Evolutionary conservation across 192 early-diverging fungal species (phyloP).

Genomic region (Piromyces sp.): DNA sequence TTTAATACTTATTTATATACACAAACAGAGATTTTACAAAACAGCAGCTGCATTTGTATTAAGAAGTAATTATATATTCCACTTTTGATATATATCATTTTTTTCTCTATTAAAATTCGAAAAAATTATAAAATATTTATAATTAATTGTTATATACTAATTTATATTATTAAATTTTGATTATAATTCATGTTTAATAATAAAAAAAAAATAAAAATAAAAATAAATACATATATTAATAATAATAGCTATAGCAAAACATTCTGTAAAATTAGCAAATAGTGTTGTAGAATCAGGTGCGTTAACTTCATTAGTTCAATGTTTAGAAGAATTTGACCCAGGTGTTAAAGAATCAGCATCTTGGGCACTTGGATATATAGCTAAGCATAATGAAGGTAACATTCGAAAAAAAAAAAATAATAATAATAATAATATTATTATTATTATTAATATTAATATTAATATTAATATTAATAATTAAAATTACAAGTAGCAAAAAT

Average conservation of each 20-base stretch:
- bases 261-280: conserved; percentile 34
- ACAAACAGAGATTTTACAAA: conserved; percentile 33
- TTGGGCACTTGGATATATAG: conserved; percentile 44
- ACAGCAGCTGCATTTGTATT: conserved; percentile 38
- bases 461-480: too few relatives aligned
- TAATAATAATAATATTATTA: too few relatives aligned
- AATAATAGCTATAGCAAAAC: conserved; percentile 23
- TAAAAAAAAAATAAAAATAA: background rate
- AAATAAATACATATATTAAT: background rate
- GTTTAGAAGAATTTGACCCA: conserved; percentile 45
- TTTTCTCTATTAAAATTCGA: too few relatives aligned
- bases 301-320: conserved; percentile 23
- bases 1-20: too few relatives aligned
- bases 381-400: conserved; percentile 30
- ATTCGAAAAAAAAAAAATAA: too few relatives aligned
- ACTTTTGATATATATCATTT: too few relatives aligned
- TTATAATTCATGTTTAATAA: too few relatives aligned
- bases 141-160: too few relatives aligned
- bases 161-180: too few relatives aligned
- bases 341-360: conserved; percentile 37
- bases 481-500: too few relatives aligned
- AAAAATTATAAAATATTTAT: too few relatives aligned
- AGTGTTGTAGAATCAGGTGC: conserved; percentile 32
- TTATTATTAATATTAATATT: too few relatives aligned
- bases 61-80: conserved; percentile 6